Evolutionary conservation across 1,284 basidiomycete genomes (phyloP).

Genomic region (Pseudozyma sp.): DNA sequence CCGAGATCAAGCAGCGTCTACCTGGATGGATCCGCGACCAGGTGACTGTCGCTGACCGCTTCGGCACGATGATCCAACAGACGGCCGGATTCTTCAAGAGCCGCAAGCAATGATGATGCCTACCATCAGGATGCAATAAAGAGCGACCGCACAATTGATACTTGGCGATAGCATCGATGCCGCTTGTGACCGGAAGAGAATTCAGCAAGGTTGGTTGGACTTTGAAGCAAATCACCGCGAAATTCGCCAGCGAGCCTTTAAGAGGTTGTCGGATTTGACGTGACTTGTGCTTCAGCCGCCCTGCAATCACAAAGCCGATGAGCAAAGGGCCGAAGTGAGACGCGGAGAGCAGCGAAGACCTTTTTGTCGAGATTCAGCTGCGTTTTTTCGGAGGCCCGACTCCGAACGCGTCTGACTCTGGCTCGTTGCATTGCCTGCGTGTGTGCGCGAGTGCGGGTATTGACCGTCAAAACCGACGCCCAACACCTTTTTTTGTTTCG

Average conservation of each 20-base stretch:
- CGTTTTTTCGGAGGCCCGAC: conserved; percentile 1
- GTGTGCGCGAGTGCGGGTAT: too few relatives aligned
- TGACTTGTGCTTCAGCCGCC: conserved; percentile 3
- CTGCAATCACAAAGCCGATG: conserved; percentile 2
- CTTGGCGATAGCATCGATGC: too few relatives aligned
- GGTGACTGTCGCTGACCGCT: conserved; percentile 76
- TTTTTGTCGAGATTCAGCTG: neutral
- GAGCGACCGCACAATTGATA: too few relatives aligned
- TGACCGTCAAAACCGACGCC: conserved; percentile 33
- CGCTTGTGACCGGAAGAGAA: too few relatives aligned
- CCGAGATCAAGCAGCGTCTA: conserved; percentile 55
- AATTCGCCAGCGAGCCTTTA: conserved; percentile 1
- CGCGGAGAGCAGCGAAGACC: too few relatives aligned
- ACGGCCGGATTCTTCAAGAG: conserved; percentile 69
- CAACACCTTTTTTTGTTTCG: neutral
- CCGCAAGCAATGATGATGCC: conserved; percentile 9
- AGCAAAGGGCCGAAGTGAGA: neutral
- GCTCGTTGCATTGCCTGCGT: neutral
- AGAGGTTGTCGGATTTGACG: conserved; percentile 5
- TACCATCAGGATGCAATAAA: too few relatives aligned
- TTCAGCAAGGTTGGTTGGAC: too few relatives aligned
- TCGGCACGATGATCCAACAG: conserved; percentile 79
- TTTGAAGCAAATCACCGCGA: conserved; percentile 4
- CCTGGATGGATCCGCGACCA: conserved; percentile 77
- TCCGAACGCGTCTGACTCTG: conserved; percentile 6